Evolutionary conservation across 2,329 filamentous ascomycete species (phyloP).

Genomic region (Dryadomyces sulphureus): DNA sequence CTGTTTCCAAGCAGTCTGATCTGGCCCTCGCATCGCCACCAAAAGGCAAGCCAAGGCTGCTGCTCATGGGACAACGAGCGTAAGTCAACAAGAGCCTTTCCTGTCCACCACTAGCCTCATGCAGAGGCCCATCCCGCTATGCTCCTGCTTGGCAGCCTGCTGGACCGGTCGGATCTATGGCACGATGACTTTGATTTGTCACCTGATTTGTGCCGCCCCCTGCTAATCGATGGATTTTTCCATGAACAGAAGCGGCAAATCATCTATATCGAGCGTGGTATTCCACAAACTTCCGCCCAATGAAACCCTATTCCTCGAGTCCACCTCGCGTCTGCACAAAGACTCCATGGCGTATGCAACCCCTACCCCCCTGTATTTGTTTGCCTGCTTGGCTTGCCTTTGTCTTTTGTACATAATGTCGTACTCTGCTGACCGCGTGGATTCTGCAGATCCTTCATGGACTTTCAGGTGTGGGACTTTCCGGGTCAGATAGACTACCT

Average conservation of each 20-base stretch:
- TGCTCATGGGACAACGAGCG: slow-evolving; percentile 94
- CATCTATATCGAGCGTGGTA: slow-evolving; percentile 96
- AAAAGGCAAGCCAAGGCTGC: slow-evolving; percentile 65
- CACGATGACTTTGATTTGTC: neutral
- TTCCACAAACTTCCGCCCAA: slow-evolving; percentile 95
- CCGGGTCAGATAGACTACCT: slow-evolving; percentile 86
- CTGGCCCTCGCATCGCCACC: slow-evolving; percentile 28
- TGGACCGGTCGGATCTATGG: neutral
- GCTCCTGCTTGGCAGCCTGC: neutral
- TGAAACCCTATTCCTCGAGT: slow-evolving; percentile 91
- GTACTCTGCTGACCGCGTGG: neutral
- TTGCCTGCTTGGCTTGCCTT: too few species aligned
- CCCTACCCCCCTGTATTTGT: neutral
- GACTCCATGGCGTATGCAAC: slow-evolving; percentile 80
- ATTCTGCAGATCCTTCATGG: slow-evolving; percentile 79
- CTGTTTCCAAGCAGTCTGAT: slow-evolving; percentile 23
- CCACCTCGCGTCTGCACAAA: slow-evolving; percentile 86
- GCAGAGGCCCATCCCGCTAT: neutral
- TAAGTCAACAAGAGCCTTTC: slow-evolving; percentile 23
- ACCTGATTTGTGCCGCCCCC: slow-evolving; percentile 2
- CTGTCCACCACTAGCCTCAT: neutral
- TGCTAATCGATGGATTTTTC: neutral
- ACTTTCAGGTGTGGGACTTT: slow-evolving; percentile 97
- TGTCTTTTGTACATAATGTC: too few species aligned
- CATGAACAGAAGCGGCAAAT: slow-evolving; percentile 72